Percentiles rank a stretch among this genome's conserved stretches.
phyloP scores from a whole-genome alignment of 495 filamentous ascomycete species.

The Letharia columbiana region DNA sequence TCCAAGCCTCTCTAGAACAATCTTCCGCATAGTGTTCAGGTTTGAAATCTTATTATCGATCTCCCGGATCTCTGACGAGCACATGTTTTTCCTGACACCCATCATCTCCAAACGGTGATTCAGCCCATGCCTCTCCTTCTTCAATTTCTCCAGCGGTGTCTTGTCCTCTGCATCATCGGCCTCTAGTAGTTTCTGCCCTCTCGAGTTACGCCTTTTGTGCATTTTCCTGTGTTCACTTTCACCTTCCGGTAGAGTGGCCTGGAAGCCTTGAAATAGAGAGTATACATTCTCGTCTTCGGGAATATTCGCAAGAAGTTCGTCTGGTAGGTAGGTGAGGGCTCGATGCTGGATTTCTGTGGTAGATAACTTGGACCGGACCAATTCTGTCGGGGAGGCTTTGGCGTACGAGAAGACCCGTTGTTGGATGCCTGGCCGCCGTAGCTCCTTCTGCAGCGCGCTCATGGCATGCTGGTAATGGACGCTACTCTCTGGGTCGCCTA shows the following conservation, averaged over 20 bases:
- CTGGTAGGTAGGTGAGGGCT: constrained; percentile 78
- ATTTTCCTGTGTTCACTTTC: constrained; percentile 50
- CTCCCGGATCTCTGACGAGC: constrained; percentile 87
- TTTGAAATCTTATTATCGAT: constrained; percentile 97
- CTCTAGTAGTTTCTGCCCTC: constrained; percentile 64
- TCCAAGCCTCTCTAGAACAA: constrained; percentile 82
- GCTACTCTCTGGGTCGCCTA: constrained; percentile 54
- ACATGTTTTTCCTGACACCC: constrained; percentile 92
- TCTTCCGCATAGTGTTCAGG: constrained; percentile 84
- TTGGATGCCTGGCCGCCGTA: constrained; percentile 74
- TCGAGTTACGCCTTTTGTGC: constrained; percentile 60
- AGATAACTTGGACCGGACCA: constrained; percentile 87
- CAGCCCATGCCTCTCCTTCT: constrained; percentile 66
- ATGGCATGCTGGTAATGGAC: constrained; percentile 77
- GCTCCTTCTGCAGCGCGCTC: constrained; percentile 78
- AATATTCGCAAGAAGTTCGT: constrained; percentile 80
- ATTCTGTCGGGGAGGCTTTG: constrained; percentile 78
- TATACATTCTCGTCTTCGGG: constrained; percentile 78
- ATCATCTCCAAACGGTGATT: constrained; percentile 85
- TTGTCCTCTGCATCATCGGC: constrained; percentile 49
- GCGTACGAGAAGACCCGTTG: constrained; percentile 82
- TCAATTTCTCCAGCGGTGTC: constrained; percentile 59
- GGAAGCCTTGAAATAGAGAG: constrained; percentile 93
- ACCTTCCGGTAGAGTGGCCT: constrained; percentile 77
- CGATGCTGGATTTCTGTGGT: constrained; percentile 90